These are phyloP conservation scores for Hortiboletus flavorubellus DNA, from an alignment of 768 basidiomycete genomes.

Conservation along the genomic window DNA sequence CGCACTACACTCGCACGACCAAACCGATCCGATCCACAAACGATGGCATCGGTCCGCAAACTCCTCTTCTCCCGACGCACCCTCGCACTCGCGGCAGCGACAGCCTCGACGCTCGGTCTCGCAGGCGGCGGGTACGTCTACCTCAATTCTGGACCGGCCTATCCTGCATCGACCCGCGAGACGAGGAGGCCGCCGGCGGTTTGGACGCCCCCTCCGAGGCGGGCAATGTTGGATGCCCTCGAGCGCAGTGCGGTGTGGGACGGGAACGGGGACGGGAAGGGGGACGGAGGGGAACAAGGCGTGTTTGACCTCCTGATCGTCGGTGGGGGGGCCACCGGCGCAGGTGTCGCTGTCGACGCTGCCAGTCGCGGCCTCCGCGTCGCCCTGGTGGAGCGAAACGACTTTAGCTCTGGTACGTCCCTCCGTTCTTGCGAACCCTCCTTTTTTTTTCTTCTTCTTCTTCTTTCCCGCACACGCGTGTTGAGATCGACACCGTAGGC, in stretches of 20 bases:
- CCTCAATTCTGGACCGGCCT: conserved; percentile 70
- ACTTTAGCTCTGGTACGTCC: conserved; percentile 78
- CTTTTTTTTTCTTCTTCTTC: neutral
- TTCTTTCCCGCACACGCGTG: too few relatives aligned
- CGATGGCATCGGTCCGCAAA: conserved; percentile 12
- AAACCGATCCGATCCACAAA: neutral
- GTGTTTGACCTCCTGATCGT: conserved; percentile 82
- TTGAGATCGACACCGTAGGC: conserved; percentile 42
- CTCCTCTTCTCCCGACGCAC: conserved; percentile 53
- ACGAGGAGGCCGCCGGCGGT: conserved; percentile 70
- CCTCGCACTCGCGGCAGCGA: conserved; percentile 48
- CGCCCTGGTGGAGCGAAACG: conserved; percentile 88
- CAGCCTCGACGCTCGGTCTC: conserved; percentile 50
- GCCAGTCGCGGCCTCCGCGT: conserved; percentile 89
- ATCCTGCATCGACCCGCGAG: conserved; percentile 59
- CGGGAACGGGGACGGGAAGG: conserved; percentile 13
- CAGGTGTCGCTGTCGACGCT: conserved; percentile 95
- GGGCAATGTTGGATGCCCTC: conserved; percentile 61
- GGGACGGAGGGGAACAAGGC: conserved; percentile 41
- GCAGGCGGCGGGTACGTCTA: conserved; percentile 65
- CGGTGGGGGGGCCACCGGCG: conserved; percentile 94
- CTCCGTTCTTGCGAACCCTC: neutral
- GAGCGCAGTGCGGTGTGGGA: conserved; percentile 9
- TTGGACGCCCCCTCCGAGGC: conserved; percentile 73
- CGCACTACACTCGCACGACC: too few relatives aligned